Percentiles rank a stretch among this genome's conserved stretches.
Conservation (phyloP, 2,329 filamentous ascomycete species). For the Alternaria incomplexa region DNA sequence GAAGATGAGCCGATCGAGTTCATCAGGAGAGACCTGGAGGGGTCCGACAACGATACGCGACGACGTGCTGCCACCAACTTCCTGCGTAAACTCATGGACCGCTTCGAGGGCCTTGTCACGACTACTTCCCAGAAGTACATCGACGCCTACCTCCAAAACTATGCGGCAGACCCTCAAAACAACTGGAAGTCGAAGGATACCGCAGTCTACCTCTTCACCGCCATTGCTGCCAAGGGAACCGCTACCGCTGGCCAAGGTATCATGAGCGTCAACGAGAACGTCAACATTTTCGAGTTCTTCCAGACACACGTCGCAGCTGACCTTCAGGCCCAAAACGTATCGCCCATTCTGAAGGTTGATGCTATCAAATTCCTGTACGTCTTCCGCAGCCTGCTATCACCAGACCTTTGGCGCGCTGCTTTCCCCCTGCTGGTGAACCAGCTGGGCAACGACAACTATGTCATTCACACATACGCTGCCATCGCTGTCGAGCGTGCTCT, state of each 20-base stretch:
- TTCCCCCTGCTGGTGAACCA: conserved; percentile 92
- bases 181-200: conserved; percentile 99
- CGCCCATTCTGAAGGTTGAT: conserved; percentile 93
- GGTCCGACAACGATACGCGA: conserved; percentile 93
- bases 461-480: conserved; percentile 96
- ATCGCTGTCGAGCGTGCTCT: conserved; percentile 95
- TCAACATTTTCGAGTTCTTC: conserved; percentile 95
- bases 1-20: conserved; percentile 99
- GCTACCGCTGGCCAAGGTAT: conserved; percentile 89
- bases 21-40: conserved; percentile 92
- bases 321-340: conserved; percentile 71
- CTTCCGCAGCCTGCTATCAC: conserved; percentile 92
- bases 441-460: conserved; percentile 86
- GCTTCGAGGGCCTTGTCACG: conserved; percentile 85
- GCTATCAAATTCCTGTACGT: conserved; percentile 98
- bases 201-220: conserved; percentile 94
- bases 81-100: conserved; percentile 83
- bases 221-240: conserved; percentile 89
- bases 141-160: conserved; percentile 78
- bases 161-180: conserved; percentile 66
- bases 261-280: conserved; percentile 78
- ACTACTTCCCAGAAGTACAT: conserved; percentile 87
- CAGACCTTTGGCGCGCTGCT: conserved; percentile 88
- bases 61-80: conserved; percentile 94
- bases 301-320: conserved; percentile 91